These are phyloP conservation scores for Hansenula anomala DNA, from an alignment of 1,139 yeast species.

Conservation along the genomic window DNA sequence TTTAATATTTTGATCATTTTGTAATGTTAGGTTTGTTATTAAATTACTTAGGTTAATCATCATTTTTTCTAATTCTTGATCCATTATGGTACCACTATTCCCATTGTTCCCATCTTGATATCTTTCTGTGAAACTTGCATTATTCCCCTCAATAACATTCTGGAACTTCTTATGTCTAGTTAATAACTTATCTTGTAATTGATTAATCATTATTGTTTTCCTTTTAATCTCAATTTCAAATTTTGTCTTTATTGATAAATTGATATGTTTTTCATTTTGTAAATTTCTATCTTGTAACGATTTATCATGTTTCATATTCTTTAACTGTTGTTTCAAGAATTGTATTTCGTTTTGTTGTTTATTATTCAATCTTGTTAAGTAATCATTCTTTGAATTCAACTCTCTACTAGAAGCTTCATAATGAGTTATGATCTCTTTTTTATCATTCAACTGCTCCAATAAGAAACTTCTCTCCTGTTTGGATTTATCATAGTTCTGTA, in stretches of 20 bases:
- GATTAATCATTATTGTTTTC: slow-evolving; percentile 33
- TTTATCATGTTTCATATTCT: slow-evolving; percentile 2
- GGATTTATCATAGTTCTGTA: slow-evolving; percentile 36
- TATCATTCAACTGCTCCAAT: slow-evolving; percentile 25
- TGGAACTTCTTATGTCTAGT: slow-evolving; percentile 21
- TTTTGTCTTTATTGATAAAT: slow-evolving; percentile 32
- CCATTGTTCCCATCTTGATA: too few species aligned
- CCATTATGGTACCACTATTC: slow-evolving; percentile 12
- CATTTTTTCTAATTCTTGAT: slow-evolving; percentile 34
- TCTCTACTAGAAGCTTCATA: slow-evolving; percentile 17
- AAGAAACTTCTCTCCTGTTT: slow-evolving; percentile 26
- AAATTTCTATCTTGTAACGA: slow-evolving; percentile 5
- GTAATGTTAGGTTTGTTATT: slow-evolving; percentile 36
- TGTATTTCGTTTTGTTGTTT: slow-evolving; percentile 8
- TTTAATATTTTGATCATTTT: slow-evolving; percentile 35
- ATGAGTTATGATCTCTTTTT: slow-evolving; percentile 10
- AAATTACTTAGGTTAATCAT: slow-evolving; percentile 35
- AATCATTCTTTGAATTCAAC: slow-evolving; percentile 6
- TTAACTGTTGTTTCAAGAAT: slow-evolving; percentile 3
- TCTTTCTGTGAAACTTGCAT: neutral
- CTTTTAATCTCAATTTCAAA: slow-evolving; percentile 39
- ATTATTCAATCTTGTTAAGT: slow-evolving; percentile 4
- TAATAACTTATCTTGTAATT: slow-evolving; percentile 36
- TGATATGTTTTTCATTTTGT: slow-evolving; percentile 23
- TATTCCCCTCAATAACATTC: slow-evolving; percentile 3